Evolutionary conservation across 345 rosid genomes (phyloP).

Genomic region (Nasturtium officinale): DNA sequence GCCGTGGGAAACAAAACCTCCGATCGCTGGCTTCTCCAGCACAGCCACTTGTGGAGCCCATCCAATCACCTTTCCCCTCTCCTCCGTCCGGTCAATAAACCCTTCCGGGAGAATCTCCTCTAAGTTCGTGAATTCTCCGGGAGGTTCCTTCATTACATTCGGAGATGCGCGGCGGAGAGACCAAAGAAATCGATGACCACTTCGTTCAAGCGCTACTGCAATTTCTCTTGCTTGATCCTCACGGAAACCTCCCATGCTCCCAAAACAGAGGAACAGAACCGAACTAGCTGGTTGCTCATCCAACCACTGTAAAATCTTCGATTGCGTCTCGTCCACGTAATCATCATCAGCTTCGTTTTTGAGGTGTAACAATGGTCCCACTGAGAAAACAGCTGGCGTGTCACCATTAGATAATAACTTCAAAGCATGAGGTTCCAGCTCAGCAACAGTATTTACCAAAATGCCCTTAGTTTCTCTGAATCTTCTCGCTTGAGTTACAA

Average conservation of each 20-base stretch:
- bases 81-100: conserved; percentile 45
- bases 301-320: conserved; percentile 51
- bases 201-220: conserved; percentile 47
- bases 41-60: conserved; percentile 59
- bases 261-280: conserved; percentile 65
- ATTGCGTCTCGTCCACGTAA: not conserved
- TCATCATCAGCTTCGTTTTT: conserved; percentile 4
- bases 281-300: conserved; percentile 53
- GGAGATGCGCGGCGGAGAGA: conserved; percentile 44
- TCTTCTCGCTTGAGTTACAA: conserved; percentile 13
- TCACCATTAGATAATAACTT: not conserved
- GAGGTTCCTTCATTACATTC: conserved; percentile 13
- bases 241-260: conserved; percentile 61
- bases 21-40: conserved; percentile 47
- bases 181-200: conserved; percentile 56
- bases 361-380: conserved; percentile 55
- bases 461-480: conserved; percentile 8
- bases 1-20: conserved; percentile 59
- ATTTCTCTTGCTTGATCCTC: conserved; percentile 52
- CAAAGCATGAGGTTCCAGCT: conserved; percentile 46
- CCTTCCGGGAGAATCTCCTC: conserved; percentile 48
- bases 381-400: conserved; percentile 39
- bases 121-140: conserved; percentile 24
- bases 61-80: conserved; percentile 47
- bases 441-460: conserved; percentile 47